Conservation (phyloP, 495 filamentous ascomycete species). For the Xylaria longipes region DNA sequence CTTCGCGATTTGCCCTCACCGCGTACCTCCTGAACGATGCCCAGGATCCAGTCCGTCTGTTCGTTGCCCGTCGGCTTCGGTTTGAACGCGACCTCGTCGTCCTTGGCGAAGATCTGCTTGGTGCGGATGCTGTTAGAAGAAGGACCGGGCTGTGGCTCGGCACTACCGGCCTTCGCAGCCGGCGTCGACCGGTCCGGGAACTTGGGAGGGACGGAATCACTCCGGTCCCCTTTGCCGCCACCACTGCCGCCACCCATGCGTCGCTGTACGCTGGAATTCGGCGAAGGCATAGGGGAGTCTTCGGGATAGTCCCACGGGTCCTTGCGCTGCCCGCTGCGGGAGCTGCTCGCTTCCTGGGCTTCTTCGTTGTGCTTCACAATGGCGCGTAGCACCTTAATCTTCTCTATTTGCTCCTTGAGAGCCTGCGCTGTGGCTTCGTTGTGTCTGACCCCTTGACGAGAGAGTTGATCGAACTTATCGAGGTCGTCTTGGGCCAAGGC, state of each 20-base stretch:
- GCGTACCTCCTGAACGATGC: conserved; percentile 80
- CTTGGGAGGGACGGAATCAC: conserved; percentile 56
- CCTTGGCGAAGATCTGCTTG: conserved; percentile 64
- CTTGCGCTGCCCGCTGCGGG: conserved; percentile 41
- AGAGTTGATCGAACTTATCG: conserved; percentile 48
- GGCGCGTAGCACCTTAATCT: conserved; percentile 52
- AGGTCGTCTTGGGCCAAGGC: conserved; percentile 34
- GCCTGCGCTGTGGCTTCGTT: conserved; percentile 46
- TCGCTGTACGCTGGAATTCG: conserved; percentile 51
- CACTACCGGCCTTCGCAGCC: conserved; percentile 49
- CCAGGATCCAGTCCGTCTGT: conserved; percentile 87
- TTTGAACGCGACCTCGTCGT: conserved; percentile 86
- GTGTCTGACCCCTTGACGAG: conserved; percentile 50
- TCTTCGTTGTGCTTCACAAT: conserved; percentile 65
- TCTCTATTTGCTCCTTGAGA: conserved; percentile 50
- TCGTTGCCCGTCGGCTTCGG: conserved; percentile 72
- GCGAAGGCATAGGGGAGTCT: conserved; percentile 74
- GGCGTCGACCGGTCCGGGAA: conserved; percentile 52
- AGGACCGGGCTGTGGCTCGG: conserved; percentile 49
- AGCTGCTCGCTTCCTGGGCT: conserved; percentile 57
- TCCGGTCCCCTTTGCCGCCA: conserved; percentile 47
- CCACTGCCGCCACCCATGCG: conserved; percentile 38
- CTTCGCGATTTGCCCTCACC: conserved; percentile 88
- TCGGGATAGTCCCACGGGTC: conserved; percentile 70
- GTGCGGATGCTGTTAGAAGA: conserved; percentile 43